Conservation (phyloP, 352 stramenopile genomes). For the Aphanomyces stellatus region DNA sequence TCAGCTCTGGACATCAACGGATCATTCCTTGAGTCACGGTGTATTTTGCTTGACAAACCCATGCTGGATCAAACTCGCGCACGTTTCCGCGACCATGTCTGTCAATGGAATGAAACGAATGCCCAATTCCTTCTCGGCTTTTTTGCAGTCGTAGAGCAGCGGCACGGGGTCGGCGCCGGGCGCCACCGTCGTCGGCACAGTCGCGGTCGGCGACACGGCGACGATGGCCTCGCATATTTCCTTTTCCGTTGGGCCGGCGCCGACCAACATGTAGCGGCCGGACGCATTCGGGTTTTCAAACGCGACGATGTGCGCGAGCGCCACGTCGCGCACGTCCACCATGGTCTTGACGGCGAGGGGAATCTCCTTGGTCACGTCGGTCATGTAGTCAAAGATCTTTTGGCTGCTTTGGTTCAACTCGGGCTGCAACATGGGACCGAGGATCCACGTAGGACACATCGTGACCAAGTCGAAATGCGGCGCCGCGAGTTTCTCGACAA, state of each 20-base stretch:
- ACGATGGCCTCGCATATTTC: slow-evolving; percentile 53
- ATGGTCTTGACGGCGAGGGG: slow-evolving; percentile 56
- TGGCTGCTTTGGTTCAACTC: slow-evolving; percentile 23
- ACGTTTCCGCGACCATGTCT: slow-evolving; percentile 6
- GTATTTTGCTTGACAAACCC: neutral
- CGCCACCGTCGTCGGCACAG: neutral
- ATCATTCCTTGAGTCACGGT: too few relatives aligned
- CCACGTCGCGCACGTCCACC: slow-evolving; percentile 81
- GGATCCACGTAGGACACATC: slow-evolving; percentile 27
- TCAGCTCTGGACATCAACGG: too few relatives aligned
- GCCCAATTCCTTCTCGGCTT: slow-evolving; percentile 10
- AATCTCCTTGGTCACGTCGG: slow-evolving; percentile 3
- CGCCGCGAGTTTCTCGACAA: slow-evolving; percentile 20
- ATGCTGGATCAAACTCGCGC: neutral
- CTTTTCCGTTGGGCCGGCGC: slow-evolving; percentile 74
- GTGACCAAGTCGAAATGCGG: slow-evolving; percentile 17
- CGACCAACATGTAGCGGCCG: slow-evolving; percentile 81
- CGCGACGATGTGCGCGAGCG: slow-evolving; percentile 63
- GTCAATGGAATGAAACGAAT: neutral
- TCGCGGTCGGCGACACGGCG: neutral
- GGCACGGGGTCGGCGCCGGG: neutral
- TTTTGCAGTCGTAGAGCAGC: neutral
- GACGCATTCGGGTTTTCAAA: slow-evolving; percentile 76
- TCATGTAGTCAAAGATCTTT: slow-evolving; percentile 22
- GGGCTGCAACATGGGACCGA: slow-evolving; percentile 27